These are phyloP conservation scores for Candida succiphila DNA, from an alignment of 805 yeast species.

Conservation along the genomic window DNA sequence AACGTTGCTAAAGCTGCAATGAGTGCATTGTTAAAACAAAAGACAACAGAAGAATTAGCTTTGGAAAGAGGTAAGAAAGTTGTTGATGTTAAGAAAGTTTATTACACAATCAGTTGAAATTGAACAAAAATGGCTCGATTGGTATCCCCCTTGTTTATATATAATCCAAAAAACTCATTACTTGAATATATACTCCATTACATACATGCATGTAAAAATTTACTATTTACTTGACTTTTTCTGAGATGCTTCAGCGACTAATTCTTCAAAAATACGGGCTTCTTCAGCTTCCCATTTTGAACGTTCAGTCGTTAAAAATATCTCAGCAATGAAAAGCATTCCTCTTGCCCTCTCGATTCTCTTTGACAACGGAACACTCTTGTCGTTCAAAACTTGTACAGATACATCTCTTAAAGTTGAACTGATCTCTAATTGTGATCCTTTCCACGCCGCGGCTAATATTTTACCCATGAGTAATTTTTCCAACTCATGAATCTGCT, in stretches of 20 bases:
- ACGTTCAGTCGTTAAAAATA: constrained; percentile 58
- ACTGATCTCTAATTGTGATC: constrained; percentile 80
- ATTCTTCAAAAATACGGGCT: constrained; percentile 81
- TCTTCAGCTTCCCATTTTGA: constrained; percentile 89
- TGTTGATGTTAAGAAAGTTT: constrained; percentile 84
- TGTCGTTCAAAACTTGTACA: constrained; percentile 67
- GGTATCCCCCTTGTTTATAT: too few relatives aligned
- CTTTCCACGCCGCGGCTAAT: constrained; percentile 91
- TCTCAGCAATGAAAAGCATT: constrained; percentile 57
- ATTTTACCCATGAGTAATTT: constrained; percentile 79
- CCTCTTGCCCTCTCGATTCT: constrained; percentile 75
- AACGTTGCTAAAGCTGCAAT: constrained; percentile 85
- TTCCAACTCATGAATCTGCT: constrained; percentile 65
- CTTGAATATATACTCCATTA: background rate
- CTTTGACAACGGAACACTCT: constrained; percentile 45
- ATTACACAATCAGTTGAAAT: constrained; percentile 36
- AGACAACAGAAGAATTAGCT: constrained; percentile 79
- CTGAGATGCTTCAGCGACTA: constrained; percentile 77
- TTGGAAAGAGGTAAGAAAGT: constrained; percentile 89
- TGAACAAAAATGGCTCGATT: background rate
- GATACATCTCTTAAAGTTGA: constrained; percentile 75
- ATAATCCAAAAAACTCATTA: background rate
- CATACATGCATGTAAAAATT: too few relatives aligned
- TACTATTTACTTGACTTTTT: constrained; percentile 43
- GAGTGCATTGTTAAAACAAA: constrained; percentile 74